phyloP scores from a whole-genome alignment of 2,329 filamentous ascomycete species.

The Diplodia seriata region DNA sequence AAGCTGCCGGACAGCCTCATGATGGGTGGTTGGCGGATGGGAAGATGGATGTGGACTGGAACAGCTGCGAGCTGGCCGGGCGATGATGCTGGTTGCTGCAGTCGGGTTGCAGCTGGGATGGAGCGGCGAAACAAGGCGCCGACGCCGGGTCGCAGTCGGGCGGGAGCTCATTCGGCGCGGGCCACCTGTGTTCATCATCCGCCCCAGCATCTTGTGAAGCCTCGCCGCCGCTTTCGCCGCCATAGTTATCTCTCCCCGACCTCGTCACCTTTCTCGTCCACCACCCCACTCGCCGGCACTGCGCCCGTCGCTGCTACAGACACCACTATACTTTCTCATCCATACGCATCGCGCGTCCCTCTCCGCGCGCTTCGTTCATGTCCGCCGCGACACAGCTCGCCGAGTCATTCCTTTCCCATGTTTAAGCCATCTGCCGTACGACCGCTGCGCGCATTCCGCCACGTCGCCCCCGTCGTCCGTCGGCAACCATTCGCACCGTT shows the following conservation, averaged over 20 bases:
- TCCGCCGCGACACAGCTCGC: slow-evolving; percentile 31
- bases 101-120: not conserved
- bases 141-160: slow-evolving; percentile 1
- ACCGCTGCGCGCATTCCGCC: slow-evolving; percentile 43
- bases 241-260: slow-evolving; percentile 11
- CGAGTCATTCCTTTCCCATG: slow-evolving; percentile 43
- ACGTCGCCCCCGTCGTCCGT: slow-evolving; percentile 35
- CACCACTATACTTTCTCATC: not conserved
- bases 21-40: slow-evolving; percentile 39
- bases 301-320: slow-evolving; percentile 5
- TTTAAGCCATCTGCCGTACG: slow-evolving; percentile 48
- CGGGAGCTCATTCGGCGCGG: not conserved
- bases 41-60: slow-evolving; percentile 18
- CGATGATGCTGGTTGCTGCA: slow-evolving; percentile 25
- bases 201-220: slow-evolving; percentile 15
- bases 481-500: slow-evolving; percentile 31
- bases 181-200: slow-evolving; percentile 17
- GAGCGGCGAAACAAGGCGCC: slow-evolving; percentile 28
- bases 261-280: not conserved
- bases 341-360: not conserved
- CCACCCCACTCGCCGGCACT: not conserved
- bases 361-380: slow-evolving; percentile 19
- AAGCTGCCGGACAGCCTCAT: slow-evolving; percentile 55
- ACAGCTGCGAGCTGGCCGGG: slow-evolving; percentile 9
- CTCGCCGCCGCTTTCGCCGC: slow-evolving; percentile 30